These are phyloP conservation scores for Tuber aestivum DNA, from an alignment of 495 filamentous ascomycete genomes.

Conservation along the genomic window DNA sequence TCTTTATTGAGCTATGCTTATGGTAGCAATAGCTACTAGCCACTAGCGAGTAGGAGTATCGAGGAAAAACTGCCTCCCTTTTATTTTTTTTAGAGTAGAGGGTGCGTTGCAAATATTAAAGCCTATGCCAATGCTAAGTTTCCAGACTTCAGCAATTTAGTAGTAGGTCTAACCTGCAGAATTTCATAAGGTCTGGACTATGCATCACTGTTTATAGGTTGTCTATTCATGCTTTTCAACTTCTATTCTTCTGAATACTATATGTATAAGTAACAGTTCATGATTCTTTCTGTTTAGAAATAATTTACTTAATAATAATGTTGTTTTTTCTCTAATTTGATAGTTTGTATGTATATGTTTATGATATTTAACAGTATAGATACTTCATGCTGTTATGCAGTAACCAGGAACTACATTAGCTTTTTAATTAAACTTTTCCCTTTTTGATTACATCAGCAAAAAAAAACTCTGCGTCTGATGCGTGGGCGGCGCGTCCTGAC, in stretches of 20 bases:
- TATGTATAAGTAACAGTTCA: background rate
- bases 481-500: too few relatives aligned
- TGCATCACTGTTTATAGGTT: slow-evolving; percentile 2
- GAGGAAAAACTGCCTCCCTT: background rate
- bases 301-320: background rate
- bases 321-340: background rate
- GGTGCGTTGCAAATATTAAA: background rate
- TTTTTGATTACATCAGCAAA: background rate
- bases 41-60: background rate
- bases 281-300: background rate
- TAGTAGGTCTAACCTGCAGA: background rate
- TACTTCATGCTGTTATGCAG: background rate
- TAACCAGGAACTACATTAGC: background rate
- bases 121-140: background rate
- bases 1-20: background rate
- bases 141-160: background rate
- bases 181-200: background rate
- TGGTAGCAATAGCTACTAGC: background rate
- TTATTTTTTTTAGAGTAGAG: background rate
- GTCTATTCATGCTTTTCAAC: background rate
- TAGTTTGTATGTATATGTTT: background rate
- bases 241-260: background rate
- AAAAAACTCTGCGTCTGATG: too few relatives aligned
- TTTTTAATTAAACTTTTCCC: background rate
- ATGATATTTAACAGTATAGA: background rate